phyloP scores from a whole-genome alignment of 306 rosid species.

The Arachis hypogaea region DNA sequence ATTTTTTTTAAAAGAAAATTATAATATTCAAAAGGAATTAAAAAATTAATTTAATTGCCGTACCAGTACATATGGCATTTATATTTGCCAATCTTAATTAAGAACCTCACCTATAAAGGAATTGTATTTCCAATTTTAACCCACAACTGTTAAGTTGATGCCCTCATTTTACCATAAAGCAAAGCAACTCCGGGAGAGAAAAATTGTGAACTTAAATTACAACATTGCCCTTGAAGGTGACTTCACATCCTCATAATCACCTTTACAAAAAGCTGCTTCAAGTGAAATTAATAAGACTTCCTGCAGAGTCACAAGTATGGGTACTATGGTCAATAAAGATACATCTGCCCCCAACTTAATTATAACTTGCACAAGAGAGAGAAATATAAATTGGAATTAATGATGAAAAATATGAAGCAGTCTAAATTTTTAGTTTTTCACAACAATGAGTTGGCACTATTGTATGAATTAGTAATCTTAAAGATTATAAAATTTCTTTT shows the following conservation, averaged over 20 bases:
- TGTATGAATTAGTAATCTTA: no score
- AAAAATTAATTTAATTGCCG: slow-evolving; percentile 8
- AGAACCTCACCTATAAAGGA: slow-evolving; percentile 50
- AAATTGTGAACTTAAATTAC: slow-evolving; percentile 59
- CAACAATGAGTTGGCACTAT: slow-evolving; percentile 26
- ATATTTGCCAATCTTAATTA: slow-evolving; percentile 44
- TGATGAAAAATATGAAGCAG: slow-evolving; percentile 34
- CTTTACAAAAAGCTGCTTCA: slow-evolving; percentile 92
- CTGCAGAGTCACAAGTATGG: slow-evolving; percentile 46
- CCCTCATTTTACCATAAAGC: slow-evolving; percentile 71
- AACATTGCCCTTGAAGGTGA: slow-evolving; percentile 80
- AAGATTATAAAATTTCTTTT: no score
- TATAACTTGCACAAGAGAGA: neutral
- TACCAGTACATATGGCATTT: slow-evolving; percentile 16
- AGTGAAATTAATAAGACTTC: slow-evolving; percentile 48
- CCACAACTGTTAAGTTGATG: slow-evolving; percentile 58
- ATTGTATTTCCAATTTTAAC: slow-evolving; percentile 54
- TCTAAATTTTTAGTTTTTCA: slow-evolving; percentile 9
- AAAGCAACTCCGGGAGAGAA: slow-evolving; percentile 59
- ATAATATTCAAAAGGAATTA: no score
- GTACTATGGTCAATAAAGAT: slow-evolving; percentile 53
- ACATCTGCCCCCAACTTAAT: neutral
- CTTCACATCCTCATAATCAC: slow-evolving; percentile 76
- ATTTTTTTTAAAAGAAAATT: no score
- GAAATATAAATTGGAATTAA: slow-evolving; percentile 7